phyloP scores from a whole-genome alignment of 1,284 basidiomycete species.

The Ceratobasidium sp. region DNA sequence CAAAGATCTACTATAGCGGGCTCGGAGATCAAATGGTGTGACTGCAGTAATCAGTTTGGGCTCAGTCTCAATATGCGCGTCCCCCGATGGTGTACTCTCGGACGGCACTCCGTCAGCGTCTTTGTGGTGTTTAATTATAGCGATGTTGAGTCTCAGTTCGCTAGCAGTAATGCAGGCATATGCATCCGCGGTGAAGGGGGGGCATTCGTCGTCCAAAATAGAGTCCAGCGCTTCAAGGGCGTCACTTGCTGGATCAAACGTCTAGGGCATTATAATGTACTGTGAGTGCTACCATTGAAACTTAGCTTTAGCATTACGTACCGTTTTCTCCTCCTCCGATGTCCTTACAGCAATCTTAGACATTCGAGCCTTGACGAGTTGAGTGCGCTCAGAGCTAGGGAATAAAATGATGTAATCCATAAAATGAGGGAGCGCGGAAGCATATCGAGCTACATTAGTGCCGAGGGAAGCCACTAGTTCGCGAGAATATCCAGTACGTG shows the following conservation, averaged over 20 bases:
- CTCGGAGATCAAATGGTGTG: neutral
- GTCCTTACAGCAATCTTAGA: too few relatives aligned
- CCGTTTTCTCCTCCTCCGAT: too few relatives aligned
- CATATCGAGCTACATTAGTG: too few relatives aligned
- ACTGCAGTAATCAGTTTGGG: neutral
- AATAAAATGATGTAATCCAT: too few relatives aligned
- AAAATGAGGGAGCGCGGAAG: too few relatives aligned
- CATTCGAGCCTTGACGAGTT: too few relatives aligned
- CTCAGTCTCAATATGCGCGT: neutral
- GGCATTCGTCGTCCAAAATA: slow-evolving; percentile 8
- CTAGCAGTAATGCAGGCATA: slow-evolving; percentile 4
- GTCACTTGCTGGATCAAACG: neutral
- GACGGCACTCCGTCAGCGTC: neutral
- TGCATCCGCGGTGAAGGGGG: slow-evolving; percentile 12
- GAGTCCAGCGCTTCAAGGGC: slow-evolving; percentile 7
- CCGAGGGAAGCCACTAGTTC: too few relatives aligned
- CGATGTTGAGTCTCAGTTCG: neutral
- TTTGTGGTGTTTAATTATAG: neutral
- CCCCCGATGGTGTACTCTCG: neutral
- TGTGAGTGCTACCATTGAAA: neutral
- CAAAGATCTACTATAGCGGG: slow-evolving; percentile 3
- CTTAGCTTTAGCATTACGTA: too few relatives aligned
- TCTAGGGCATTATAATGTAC: neutral
- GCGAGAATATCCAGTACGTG: too few relatives aligned
- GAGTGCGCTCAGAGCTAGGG: too few relatives aligned